phyloP scores from a whole-genome alignment of 345 rosid genomes.

The Turnera subulata region DNA sequence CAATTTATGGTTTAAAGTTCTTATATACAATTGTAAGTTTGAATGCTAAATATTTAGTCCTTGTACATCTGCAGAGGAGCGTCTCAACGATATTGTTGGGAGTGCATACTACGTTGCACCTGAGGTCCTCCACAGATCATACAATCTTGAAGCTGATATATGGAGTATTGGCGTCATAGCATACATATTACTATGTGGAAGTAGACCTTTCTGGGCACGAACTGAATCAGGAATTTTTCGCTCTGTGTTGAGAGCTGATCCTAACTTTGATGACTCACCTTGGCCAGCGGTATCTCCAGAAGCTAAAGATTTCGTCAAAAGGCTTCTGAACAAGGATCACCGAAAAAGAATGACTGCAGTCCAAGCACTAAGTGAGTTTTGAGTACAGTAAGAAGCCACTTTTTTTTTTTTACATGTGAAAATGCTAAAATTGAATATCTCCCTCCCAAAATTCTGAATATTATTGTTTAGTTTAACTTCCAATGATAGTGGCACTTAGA shows the following conservation, averaged over 20 bases:
- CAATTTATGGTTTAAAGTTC: no score
- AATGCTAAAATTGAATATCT: not conserved
- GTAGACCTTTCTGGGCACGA: slow-evolving; percentile 90
- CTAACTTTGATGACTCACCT: slow-evolving; percentile 80
- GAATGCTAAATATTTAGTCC: slow-evolving; percentile 17
- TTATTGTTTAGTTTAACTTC: not conserved
- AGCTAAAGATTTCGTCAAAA: slow-evolving; percentile 83
- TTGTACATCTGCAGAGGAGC: slow-evolving; percentile 54
- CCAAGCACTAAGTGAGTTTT: slow-evolving; percentile 75
- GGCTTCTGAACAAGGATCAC: slow-evolving; percentile 88
- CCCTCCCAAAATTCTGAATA: not conserved
- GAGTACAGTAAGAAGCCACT: not conserved
- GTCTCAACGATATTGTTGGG: slow-evolving; percentile 91
- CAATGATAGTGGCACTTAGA: not conserved
- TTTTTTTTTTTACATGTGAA: not conserved
- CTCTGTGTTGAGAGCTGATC: slow-evolving; percentile 81
- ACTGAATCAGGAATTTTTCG: slow-evolving; percentile 97
- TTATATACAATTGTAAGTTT: slow-evolving; percentile 9
- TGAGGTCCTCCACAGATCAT: slow-evolving; percentile 94
- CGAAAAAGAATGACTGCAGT: slow-evolving; percentile 95
- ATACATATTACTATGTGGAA: slow-evolving; percentile 87
- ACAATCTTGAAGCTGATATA: slow-evolving; percentile 84
- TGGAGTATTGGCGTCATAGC: slow-evolving; percentile 96
- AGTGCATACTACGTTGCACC: slow-evolving; percentile 98
- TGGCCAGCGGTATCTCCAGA: slow-evolving; percentile 80